Evolutionary conservation across 305 asterid genomes (phyloP).

Genomic region (Caryopteris hybrid): DNA sequence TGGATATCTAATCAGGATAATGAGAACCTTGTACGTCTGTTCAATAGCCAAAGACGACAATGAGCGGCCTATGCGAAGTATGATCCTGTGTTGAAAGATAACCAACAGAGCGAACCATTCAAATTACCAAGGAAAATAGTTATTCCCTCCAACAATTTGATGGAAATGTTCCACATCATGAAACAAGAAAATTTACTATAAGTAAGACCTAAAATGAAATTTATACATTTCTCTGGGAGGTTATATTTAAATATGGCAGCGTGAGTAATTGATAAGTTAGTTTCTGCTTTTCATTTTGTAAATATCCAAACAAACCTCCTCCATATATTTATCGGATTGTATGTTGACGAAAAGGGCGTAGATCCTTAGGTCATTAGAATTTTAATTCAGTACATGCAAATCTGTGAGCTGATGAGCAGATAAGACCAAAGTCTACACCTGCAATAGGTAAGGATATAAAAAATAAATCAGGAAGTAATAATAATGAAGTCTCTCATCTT

Average conservation of each 20-base stretch:
- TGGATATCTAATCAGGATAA: neutral
- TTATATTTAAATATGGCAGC: neutral
- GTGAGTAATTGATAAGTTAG: neutral
- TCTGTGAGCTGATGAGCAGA: neutral
- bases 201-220: neutral
- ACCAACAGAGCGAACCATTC: neutral
- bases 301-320: neutral
- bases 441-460: neutral
- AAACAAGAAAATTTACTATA: neutral
- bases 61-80: neutral
- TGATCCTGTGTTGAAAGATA: neutral
- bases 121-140: neutral
- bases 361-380: neutral
- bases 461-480: neutral
- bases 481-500: neutral
- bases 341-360: neutral
- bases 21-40: neutral
- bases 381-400: neutral
- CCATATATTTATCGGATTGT: neutral
- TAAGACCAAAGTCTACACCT: neutral
- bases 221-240: neutral
- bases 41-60: neutral
- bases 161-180: neutral
- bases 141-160: neutral
- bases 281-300: neutral